These are phyloP conservation scores for Lomentospora prolificans DNA, from an alignment of 2,329 filamentous ascomycete genomes.

Conservation along the genomic window DNA sequence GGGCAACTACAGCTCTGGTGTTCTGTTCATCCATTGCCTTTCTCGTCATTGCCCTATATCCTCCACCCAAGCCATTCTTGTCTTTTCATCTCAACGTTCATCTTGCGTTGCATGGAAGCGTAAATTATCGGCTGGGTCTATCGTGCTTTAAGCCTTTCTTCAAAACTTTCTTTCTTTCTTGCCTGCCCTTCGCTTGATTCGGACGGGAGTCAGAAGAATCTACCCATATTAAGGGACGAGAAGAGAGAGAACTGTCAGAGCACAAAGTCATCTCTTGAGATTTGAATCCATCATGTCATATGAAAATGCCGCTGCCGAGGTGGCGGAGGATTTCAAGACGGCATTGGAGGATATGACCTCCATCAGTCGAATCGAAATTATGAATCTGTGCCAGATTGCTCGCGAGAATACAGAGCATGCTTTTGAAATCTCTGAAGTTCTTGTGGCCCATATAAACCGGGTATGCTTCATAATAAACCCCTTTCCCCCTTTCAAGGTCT, in stretches of 20 bases:
- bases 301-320: constrained; percentile 38
- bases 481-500: constrained; percentile 9
- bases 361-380: constrained; percentile 92
- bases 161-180: not conserved
- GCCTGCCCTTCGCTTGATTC: not conserved
- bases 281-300: constrained; percentile 6
- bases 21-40: not conserved
- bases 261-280: not conserved
- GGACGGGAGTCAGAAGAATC: not conserved
- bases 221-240: not conserved
- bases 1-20: not conserved
- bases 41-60: not conserved
- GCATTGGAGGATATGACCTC: constrained; percentile 83
- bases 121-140: not conserved
- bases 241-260: not conserved
- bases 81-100: not conserved
- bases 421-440: constrained; percentile 77
- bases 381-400: constrained; percentile 92
- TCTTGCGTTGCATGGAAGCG: not conserved
- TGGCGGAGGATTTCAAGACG: constrained; percentile 89
- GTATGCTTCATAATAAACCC: constrained; percentile 45
- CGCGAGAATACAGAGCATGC: constrained; percentile 96
- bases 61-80: not conserved
- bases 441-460: constrained; percentile 89
- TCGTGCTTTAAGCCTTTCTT: not conserved